phyloP scores from a whole-genome alignment of 2,329 filamentous ascomycete genomes.

The Botrytis squamosa region DNA sequence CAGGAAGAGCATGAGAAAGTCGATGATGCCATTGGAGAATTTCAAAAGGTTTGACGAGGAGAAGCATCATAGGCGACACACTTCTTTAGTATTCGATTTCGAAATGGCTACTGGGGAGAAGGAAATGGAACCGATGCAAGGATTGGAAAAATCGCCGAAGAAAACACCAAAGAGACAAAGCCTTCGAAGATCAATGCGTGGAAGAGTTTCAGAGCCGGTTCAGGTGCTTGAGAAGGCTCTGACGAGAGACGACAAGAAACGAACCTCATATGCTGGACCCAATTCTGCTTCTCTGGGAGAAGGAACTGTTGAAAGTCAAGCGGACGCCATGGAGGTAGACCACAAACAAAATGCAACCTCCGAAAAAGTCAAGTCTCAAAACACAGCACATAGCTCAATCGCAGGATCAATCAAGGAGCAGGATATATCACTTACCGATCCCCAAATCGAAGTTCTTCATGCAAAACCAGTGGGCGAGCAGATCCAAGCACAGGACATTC shows the following conservation, averaged over 20 bases:
- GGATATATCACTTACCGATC: not conserved
- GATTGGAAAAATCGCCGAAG: not conserved
- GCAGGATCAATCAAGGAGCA: not conserved
- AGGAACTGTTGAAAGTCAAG: not conserved
- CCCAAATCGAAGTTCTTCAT: not conserved
- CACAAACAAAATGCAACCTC: not conserved
- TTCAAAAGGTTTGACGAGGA: constrained; percentile 3
- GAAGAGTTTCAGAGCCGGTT: constrained; percentile 10
- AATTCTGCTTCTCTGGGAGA: not conserved
- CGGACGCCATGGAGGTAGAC: not conserved
- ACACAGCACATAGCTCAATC: not conserved
- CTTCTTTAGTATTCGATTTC: constrained; percentile 14
- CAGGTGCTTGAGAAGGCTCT: not conserved
- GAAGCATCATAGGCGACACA: not conserved
- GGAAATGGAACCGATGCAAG: not conserved
- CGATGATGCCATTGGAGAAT: constrained; percentile 18
- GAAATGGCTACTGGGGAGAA: not conserved
- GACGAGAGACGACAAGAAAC: not conserved
- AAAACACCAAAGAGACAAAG: constrained; percentile 6
- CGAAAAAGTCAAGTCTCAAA: not conserved
- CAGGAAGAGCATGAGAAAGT: constrained; percentile 29
- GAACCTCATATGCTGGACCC: not conserved
- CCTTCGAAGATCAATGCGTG: constrained; percentile 17
- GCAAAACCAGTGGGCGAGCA: not conserved
- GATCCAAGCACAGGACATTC: not conserved